Evolutionary conservation across 345 rosid genomes (phyloP), one percentile per base, ranked within the genome.

Genomic region (Heritiera fomes): DNA sequence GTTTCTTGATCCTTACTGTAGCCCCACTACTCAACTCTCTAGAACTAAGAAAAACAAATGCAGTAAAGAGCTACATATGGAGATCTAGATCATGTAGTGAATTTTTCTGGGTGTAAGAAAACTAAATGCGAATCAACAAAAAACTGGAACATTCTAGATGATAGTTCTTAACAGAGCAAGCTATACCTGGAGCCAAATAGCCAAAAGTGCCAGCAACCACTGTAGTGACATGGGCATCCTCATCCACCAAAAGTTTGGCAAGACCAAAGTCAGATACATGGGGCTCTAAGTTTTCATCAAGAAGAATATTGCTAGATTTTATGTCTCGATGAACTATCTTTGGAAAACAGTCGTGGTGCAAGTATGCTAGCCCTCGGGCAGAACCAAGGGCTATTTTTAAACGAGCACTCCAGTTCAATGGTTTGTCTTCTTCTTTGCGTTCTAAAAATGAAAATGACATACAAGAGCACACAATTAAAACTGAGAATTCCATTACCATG

Each of bases 151-250:
- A 45, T 73, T 53, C 23, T 71, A 52, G 43, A 71, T 5, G 14
- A 32, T 20, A 71, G 15, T 32, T 32, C 17, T 55, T 20, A 77
- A 8, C 0, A 34, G 13, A 32, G 65, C 32, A 46, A 60, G 68
- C 43, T 80, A 23, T 67, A 93, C 99, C 98, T 80, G 99, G 99
- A 50, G 99, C 99, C 73, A 95, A 87, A 87, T 95, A 95, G 80
- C 99, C 99, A 76, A 93, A 93, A 72, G 98, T 93, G 85, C 99
- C 99, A 55, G 99, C 99, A 73, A 95, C 99, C 41, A 93, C 97
- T 8, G 98, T 95, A 14, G 99, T 95, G 59, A 95, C 90, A 59
- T 92, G 97, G 20, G 98, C 95, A 52, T 95, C 98, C 74, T 95
- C 97, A 17, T 95, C 99, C 30, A 86, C 94, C 82, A 93, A 86